Base-by-base conservation (phyloP, 148 eudicot species). In the Vaccinium darrowii region DNA sequence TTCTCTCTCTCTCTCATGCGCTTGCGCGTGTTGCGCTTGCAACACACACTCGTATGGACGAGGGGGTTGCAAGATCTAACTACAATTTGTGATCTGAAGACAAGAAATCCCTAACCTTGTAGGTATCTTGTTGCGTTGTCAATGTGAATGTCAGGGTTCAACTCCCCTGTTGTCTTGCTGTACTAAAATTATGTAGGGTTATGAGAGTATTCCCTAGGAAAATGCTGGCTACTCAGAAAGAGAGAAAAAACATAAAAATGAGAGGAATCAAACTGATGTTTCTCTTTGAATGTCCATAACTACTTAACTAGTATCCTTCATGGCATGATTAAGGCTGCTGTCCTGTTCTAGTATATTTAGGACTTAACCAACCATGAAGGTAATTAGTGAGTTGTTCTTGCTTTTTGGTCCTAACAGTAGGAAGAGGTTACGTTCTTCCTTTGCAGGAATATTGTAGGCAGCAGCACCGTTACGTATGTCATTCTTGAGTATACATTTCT, bases 1-100 rank as follows among this genome's bases (percentile, higher is more conserved):
- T 87, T 84, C 88, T 98, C 95, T 53, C 62, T 4, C 39, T 36
- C 39, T 36, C 39, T 36, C 39, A 36, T 36, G 39, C 3, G 39
- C n/a, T 6, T 8, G 49, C 54, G 25, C 2, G 47, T 43, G 47
- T 43, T 43, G 6, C 0, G 47, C 47, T 43, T 43, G 15, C 43
- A 10, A 1, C 56, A 51, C 33, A 14, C 49, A 56, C 16, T 8
- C 27, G 1, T 13, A 50, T 58, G 52, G 49, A 79, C 12, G 21
- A 56, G 81, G 39, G 77, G 52, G 58, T 69, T 52, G 23, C 23
- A 9, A 51, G 62, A 19, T 71, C 18, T 71, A 52, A 15, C n/a
- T 69, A 12, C 3, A 25, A 27, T 82, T 67, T 73, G 14, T 23
- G 57, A 52, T 33, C 10, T 69, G n/a, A 51, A 52, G 47, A 43